These are phyloP conservation scores for Didymella keratinophila DNA, from an alignment of 2,329 filamentous ascomycete species.

Conservation along the genomic window DNA sequence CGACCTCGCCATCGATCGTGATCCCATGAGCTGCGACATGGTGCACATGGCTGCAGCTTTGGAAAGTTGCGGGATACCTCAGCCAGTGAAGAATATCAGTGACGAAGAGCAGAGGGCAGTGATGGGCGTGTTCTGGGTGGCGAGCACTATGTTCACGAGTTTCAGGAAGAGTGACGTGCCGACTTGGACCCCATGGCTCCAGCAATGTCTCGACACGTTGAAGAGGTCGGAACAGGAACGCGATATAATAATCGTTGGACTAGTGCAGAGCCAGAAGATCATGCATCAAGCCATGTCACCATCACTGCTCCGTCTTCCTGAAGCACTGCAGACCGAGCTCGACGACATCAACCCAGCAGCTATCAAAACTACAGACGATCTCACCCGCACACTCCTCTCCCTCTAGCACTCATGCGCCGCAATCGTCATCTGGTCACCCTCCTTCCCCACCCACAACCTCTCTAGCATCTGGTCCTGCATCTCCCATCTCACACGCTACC, in stretches of 20 bases:
- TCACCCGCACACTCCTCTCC: neutral
- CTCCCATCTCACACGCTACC: neutral
- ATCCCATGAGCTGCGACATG: constrained; percentile 10
- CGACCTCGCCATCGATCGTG: constrained; percentile 18
- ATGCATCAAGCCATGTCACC: neutral
- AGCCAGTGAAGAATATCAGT: constrained; percentile 8
- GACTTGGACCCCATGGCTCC: constrained; percentile 12
- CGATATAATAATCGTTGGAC: neutral
- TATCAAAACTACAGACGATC: neutral
- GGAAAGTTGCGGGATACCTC: constrained; percentile 10
- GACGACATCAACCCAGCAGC: neutral
- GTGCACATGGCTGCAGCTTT: constrained; percentile 10
- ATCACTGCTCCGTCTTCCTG: neutral
- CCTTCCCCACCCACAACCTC: neutral
- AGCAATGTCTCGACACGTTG: constrained; percentile 3
- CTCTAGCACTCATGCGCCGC: neutral
- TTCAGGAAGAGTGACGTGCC: constrained; percentile 13
- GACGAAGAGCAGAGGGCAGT: constrained; percentile 21
- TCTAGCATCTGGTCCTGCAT: neutral
- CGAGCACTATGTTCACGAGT: constrained; percentile 8
- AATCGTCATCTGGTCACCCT: neutral
- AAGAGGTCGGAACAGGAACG: neutral
- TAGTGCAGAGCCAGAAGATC: constrained; percentile 1
- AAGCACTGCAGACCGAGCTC: neutral
- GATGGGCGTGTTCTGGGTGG: constrained; percentile 17